These are phyloP conservation scores for Fusarium brevicatenulatum DNA, from an alignment of 2,329 filamentous ascomycete species.

Conservation along the genomic window DNA sequence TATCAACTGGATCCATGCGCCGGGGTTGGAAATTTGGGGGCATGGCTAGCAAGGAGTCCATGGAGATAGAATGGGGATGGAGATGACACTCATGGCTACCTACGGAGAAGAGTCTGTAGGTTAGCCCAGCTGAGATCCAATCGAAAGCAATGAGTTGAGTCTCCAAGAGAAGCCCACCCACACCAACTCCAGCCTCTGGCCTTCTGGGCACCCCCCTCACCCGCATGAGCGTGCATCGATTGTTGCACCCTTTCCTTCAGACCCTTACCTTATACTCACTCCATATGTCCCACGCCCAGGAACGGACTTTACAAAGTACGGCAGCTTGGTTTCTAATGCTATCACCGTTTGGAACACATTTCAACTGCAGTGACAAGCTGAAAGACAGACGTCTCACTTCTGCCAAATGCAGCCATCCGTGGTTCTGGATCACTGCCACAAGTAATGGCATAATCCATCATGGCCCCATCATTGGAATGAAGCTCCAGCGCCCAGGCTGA, in stretches of 20 bases:
- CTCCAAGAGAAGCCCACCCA: slow-evolving; percentile 25
- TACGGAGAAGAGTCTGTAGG: not conserved
- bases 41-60: slow-evolving; percentile 25
- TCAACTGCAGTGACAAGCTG: not conserved
- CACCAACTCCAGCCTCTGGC: slow-evolving; percentile 26
- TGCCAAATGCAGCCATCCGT: slow-evolving; percentile 11
- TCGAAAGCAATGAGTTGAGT: slow-evolving; percentile 18
- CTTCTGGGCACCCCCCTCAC: not conserved
- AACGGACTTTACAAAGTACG: slow-evolving; percentile 10
- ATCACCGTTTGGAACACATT: not conserved
- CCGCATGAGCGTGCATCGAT: slow-evolving; percentile 16
- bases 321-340: not conserved
- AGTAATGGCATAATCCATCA: slow-evolving; percentile 14
- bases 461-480: slow-evolving; percentile 33
- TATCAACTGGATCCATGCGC: slow-evolving; percentile 25
- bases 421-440: slow-evolving; percentile 21
- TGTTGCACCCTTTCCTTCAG: slow-evolving; percentile 5
- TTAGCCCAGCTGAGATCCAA: slow-evolving; percentile 21
- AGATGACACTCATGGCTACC: slow-evolving; percentile 17
- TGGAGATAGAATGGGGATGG: slow-evolving; percentile 37
- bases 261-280: slow-evolving; percentile 26
- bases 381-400: not conserved
- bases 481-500: slow-evolving; percentile 34
- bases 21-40: slow-evolving; percentile 35
- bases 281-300: slow-evolving; percentile 20